These are phyloP conservation scores for Sanguinoderma infundibulare DNA, from an alignment of 1,284 basidiomycete species.

Conservation along the genomic window DNA sequence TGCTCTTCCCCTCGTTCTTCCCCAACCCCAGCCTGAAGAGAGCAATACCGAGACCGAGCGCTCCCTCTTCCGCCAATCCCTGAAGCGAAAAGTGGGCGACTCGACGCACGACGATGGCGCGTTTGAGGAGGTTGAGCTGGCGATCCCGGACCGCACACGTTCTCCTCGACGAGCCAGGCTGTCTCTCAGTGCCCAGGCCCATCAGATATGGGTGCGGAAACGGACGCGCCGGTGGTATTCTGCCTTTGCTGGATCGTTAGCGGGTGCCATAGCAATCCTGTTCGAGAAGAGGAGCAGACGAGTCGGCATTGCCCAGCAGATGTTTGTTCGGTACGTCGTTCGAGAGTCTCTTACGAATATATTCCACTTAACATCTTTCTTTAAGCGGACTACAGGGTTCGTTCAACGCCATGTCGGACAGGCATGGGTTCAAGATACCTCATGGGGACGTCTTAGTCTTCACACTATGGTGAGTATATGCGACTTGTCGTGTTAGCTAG, in stretches of 20 bases:
- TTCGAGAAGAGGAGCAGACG: constrained; percentile 80
- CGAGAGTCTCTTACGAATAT: background rate
- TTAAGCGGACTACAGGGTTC: constrained; percentile 82
- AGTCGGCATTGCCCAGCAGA: constrained; percentile 85
- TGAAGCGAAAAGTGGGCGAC: constrained; percentile 11
- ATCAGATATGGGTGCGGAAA: constrained; percentile 64
- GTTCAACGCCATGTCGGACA: constrained; percentile 75
- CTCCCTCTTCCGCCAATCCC: constrained; percentile 41
- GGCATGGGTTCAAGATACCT: constrained; percentile 75
- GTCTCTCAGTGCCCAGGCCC: constrained; percentile 65
- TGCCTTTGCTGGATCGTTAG: constrained; percentile 83
- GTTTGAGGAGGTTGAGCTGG: constrained; percentile 24
- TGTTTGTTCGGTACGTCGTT: constrained; percentile 78
- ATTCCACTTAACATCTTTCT: background rate
- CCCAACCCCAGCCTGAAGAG: constrained; percentile 41
- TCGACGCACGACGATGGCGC: constrained; percentile 29
- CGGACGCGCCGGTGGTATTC: constrained; percentile 86
- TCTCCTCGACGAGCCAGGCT: constrained; percentile 51
- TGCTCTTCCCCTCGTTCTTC: constrained; percentile 79
- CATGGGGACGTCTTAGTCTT: constrained; percentile 89
- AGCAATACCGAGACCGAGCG: constrained; percentile 28
- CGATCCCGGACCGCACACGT: constrained; percentile 16
- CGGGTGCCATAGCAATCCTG: constrained; percentile 82
- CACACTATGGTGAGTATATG: constrained; percentile 63
- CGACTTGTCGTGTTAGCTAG: background rate